Evolutionary conservation across 352 stramenopile species (phyloP).

Genomic region (Thraustotheca clavata): DNA sequence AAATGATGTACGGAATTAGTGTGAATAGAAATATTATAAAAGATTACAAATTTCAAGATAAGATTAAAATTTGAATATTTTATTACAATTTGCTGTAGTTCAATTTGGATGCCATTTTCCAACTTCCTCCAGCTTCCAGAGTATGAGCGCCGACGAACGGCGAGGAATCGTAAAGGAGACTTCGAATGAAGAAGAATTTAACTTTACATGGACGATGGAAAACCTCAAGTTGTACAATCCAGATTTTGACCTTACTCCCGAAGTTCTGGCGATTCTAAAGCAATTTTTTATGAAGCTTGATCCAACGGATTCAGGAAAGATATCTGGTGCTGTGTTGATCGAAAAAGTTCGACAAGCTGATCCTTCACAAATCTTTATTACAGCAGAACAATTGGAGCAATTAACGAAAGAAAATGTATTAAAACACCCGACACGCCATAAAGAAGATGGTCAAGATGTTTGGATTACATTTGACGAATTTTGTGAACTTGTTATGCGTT

Average conservation of each 20-base stretch:
- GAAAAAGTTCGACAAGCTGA: slow-evolving; percentile 60
- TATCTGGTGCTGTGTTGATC: slow-evolving; percentile 42
- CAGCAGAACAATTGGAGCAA: slow-evolving; percentile 26
- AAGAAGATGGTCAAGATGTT: slow-evolving; percentile 8
- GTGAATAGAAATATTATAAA: too few relatives aligned
- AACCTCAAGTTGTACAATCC: slow-evolving; percentile 73
- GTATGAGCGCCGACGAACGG: not conserved
- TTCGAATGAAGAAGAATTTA: slow-evolving; percentile 10
- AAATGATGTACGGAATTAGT: too few relatives aligned
- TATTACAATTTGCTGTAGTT: too few relatives aligned
- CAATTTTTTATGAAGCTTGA: slow-evolving; percentile 65
- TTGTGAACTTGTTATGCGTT: slow-evolving; percentile 69
- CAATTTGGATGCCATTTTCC: slow-evolving; percentile 11
- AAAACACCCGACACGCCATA: slow-evolving; percentile 29
- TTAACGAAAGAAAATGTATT: slow-evolving; percentile 33
- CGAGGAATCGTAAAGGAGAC: not conserved
- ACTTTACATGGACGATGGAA: slow-evolving; percentile 31
- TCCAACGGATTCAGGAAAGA: slow-evolving; percentile 32
- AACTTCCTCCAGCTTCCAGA: slow-evolving; percentile 1
- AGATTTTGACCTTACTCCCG: slow-evolving; percentile 67
- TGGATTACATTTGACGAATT: slow-evolving; percentile 59
- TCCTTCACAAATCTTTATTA: slow-evolving; percentile 35
- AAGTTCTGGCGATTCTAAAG: slow-evolving; percentile 74
- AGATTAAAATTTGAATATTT: too few relatives aligned
- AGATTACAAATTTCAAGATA: too few relatives aligned